These are phyloP conservation scores for Fomitopsis schrenkii DNA, from an alignment of 1,284 basidiomycete genomes.

Conservation along the genomic window DNA sequence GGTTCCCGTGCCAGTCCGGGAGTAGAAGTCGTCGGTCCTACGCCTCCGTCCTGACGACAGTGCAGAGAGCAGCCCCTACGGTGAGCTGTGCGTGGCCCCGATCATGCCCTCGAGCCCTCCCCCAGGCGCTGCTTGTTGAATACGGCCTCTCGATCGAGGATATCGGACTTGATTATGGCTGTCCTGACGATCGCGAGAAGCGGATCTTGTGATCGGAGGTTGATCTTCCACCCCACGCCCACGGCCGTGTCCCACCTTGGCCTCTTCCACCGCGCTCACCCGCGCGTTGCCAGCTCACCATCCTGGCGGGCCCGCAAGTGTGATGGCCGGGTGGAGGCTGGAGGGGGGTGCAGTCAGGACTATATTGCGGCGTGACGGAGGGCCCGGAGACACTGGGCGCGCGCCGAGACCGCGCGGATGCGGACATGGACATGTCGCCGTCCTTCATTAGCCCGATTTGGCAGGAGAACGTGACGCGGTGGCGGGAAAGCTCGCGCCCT, in stretches of 20 bases:
- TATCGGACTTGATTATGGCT: neutral
- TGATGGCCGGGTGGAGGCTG: neutral
- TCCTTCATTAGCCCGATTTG: neutral
- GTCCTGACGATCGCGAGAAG: slow-evolving; percentile 18
- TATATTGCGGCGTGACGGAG: too few relatives aligned
- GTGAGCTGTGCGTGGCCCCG: neutral
- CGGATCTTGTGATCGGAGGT: slow-evolving; percentile 21
- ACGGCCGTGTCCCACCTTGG: neutral
- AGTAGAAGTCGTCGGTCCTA: neutral
- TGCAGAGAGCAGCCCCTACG: neutral
- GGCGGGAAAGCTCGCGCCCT: neutral
- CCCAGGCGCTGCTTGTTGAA: neutral
- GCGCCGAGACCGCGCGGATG: neutral
- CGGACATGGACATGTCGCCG: neutral
- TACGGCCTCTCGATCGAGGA: neutral
- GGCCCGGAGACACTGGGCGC: neutral
- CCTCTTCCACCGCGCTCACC: neutral
- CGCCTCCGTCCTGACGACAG: neutral
- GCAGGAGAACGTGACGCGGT: neutral
- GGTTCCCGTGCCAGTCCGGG: neutral
- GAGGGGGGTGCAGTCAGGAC: neutral
- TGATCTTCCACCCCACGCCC: slow-evolving; percentile 14
- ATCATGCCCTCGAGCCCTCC: neutral
- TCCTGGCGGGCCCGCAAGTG: neutral
- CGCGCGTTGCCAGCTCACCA: neutral